Percentiles rank a stretch among this genome's conserved stretches.
Evolutionary conservation across 73 alveolate genomes (phyloP).

Genomic region (Paramecium tetraurelia): DNA sequence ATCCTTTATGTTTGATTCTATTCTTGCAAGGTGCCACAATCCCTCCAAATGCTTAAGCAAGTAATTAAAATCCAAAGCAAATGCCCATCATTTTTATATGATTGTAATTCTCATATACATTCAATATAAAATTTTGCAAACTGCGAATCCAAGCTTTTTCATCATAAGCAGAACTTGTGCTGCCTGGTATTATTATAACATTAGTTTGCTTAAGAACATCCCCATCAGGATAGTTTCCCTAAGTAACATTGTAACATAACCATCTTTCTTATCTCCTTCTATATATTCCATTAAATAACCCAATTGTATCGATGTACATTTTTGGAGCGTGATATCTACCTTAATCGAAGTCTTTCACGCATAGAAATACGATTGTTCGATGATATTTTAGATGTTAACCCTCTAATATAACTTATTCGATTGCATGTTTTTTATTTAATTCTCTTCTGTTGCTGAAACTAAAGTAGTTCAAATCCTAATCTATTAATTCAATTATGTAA

Average conservation of each 20-base stretch:
- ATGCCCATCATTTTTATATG: background rate
- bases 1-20: background rate
- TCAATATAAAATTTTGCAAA: background rate
- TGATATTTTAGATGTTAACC: background rate
- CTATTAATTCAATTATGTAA: background rate
- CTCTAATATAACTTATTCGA: background rate
- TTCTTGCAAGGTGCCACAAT: background rate
- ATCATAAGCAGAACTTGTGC: constrained; percentile 31
- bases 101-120: background rate
- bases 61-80: constrained; percentile 13
- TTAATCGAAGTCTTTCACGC: background rate
- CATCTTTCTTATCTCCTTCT: constrained; percentile 26
- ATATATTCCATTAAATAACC: constrained; percentile 9
- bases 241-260: background rate
- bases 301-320: constrained; percentile 1
- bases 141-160: background rate
- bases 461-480: background rate
- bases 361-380: background rate
- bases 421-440: background rate
- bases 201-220: background rate
- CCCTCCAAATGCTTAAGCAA: constrained; percentile 2
- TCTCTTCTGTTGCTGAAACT: background rate
- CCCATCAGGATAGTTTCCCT: background rate
- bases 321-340: background rate
- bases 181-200: constrained; percentile 7